Evolutionary conservation across 1,284 basidiomycete genomes (phyloP).

Genomic region (Cerrena zonata): DNA sequence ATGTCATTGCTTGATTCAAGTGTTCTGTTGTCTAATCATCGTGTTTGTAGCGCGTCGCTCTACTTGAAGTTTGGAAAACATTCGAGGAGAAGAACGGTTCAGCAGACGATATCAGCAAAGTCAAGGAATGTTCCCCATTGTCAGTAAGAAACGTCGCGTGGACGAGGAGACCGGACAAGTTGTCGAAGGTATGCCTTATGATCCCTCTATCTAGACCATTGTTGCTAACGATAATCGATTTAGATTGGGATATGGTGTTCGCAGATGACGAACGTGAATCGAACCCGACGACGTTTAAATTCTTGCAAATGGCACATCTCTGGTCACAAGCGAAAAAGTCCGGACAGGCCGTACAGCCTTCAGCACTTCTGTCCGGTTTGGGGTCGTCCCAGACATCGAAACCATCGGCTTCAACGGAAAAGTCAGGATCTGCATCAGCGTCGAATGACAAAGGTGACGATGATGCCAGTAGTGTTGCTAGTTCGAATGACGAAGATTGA

Average conservation of each 20-base stretch:
- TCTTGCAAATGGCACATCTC: conserved; percentile 87
- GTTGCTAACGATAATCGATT: background rate
- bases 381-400: conserved; percentile 12
- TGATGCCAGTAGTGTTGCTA: conserved; percentile 29
- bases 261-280: conserved; percentile 90
- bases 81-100: conserved; percentile 80
- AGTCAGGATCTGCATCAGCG: conserved; percentile 5
- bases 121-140: conserved; percentile 84
- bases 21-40: too few species aligned
- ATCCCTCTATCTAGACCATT: conserved; percentile 30
- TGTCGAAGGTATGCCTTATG: conserved; percentile 67
- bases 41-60: conserved; percentile 64
- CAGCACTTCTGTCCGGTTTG: conserved; percentile 19
- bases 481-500: conserved; percentile 27
- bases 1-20: conserved; percentile 19
- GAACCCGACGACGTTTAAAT: conserved; percentile 89
- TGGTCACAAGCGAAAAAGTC: conserved; percentile 53
- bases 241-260: conserved; percentile 92
- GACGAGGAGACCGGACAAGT: conserved; percentile 79
- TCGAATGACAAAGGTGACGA: conserved; percentile 18
- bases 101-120: conserved; percentile 62
- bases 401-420: conserved; percentile 11
- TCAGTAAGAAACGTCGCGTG: conserved; percentile 79
- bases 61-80: conserved; percentile 89
- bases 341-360: conserved; percentile 14